Evolutionary conservation across 495 filamentous ascomycete genomes (phyloP), one percentile per base, ranked within the genome.

Genomic region (Hyaloscypha bicolor): DNA sequence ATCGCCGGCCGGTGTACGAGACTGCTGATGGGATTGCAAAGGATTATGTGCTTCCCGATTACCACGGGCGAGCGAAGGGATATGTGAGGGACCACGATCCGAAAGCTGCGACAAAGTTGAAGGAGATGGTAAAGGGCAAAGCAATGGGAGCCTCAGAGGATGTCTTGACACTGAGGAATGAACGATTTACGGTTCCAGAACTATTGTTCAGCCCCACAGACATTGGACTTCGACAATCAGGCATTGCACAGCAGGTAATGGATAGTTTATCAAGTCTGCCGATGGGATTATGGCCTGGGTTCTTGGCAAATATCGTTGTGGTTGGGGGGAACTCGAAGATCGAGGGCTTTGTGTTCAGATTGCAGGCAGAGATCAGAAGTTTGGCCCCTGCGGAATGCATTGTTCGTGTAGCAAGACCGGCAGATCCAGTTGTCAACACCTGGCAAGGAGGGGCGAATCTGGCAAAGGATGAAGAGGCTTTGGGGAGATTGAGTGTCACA

Each of bases 31-130:
- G 90, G n/a, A 88, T 97, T 29, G 88, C 93, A 8, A 86, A 93
- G 31, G 95, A 99, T 76, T 98, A 95, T 73, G 91, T 98, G 4
- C 85, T 99, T 3, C 95, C 95, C 0, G 93, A 97, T 74, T 97
- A 94, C 63, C 93, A 96, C 69, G 86, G 85, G 0, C 81, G 85
- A 29, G 87, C 85, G 35, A 86, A 88, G 58, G 96, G 95, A 1
- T 85, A 90, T 70, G 81, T 90, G 48, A 84, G 93, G 21, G 88
- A 91, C 0, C 93, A 96, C 69, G 91, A 96, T 71, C 86, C 91
- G 16, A 60, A 55, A 19, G 82, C 85, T n/a, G 82, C 76, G 12
- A 76, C 82, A 3, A 89, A 86, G 69, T 81, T 88, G 60, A 86
- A 83, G 57, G 91, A 89, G 75, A 61, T 81, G 66, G 72, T 78